Conservation (phyloP, 345 rosid species). For the Eucalyptus camaldulensis region DNA sequence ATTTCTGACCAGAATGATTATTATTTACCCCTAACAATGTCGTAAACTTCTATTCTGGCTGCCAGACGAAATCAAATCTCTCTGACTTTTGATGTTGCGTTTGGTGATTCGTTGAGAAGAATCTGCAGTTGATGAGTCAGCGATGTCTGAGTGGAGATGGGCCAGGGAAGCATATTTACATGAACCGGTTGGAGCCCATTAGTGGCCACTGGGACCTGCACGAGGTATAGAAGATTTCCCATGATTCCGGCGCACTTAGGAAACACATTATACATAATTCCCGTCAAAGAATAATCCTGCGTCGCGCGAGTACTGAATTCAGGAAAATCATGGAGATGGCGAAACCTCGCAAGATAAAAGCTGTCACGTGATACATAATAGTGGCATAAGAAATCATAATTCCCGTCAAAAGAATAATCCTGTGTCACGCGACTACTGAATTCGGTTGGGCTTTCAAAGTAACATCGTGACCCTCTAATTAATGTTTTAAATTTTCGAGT, state of each 20-base stretch:
- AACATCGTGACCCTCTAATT: neutral
- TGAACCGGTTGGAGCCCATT: neutral
- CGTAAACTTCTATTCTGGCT: neutral
- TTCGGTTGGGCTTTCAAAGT: neutral
- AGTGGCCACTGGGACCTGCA: neutral
- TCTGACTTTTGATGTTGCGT: neutral
- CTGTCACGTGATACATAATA: neutral
- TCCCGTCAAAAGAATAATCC: neutral
- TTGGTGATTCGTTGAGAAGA: neutral
- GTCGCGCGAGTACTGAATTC: no score
- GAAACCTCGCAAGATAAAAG: neutral
- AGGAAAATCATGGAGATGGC: neutral
- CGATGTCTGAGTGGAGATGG: neutral
- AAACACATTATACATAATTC: neutral
- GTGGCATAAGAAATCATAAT: neutral
- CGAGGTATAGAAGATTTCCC: neutral
- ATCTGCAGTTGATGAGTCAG: neutral
- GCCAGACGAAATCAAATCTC: neutral
- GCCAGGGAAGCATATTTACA: neutral
- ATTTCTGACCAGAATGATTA: accelerated
- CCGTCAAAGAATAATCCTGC: no score
- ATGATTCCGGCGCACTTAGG: neutral
- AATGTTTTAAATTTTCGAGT: neutral
- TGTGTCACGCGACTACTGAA: neutral
- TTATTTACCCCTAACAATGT: neutral